phyloP scores from a whole-genome alignment of 2,329 filamentous ascomycete genomes.

The Dryadomyces quercus-mongolicae region DNA sequence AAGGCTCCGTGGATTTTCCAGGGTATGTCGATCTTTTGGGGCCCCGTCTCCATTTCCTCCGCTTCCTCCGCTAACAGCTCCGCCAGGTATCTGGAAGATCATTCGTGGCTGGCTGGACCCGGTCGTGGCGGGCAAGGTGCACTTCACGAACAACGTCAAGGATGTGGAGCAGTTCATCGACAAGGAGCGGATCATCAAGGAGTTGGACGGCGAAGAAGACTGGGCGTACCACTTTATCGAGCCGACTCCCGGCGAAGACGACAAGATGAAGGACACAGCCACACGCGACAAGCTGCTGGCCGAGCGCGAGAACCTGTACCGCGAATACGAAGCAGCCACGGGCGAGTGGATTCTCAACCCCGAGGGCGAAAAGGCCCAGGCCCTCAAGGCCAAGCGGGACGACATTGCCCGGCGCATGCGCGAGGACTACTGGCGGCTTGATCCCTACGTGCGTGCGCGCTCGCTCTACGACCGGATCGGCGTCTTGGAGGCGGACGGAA shows the following conservation, averaged over 20 bases:
- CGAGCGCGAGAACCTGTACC: constrained; percentile 52
- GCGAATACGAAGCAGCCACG: constrained; percentile 63
- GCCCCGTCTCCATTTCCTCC: not conserved
- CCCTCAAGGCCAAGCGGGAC: constrained; percentile 44
- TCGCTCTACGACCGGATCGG: constrained; percentile 78
- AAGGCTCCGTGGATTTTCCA: constrained; percentile 97
- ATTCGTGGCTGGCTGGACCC: constrained; percentile 95
- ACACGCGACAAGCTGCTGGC: constrained; percentile 52
- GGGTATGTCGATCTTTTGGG: constrained; percentile 34
- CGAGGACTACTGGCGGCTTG: constrained; percentile 76
- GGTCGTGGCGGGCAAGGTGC: constrained; percentile 85
- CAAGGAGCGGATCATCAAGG: constrained; percentile 58
- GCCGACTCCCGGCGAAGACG: constrained; percentile 64
- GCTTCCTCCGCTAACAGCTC: constrained; percentile 3
- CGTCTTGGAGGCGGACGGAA: constrained; percentile 54
- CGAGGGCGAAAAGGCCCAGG: constrained; percentile 30
- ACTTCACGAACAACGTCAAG: constrained; percentile 74
- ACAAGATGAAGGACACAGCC: constrained; percentile 52
- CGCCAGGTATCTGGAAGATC: constrained; percentile 79
- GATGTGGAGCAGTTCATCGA: constrained; percentile 72
- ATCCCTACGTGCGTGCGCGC: constrained; percentile 74
- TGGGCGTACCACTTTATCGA: constrained; percentile 79
- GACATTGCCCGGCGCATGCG: constrained; percentile 51
- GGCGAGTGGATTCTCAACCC: constrained; percentile 57
- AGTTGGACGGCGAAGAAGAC: constrained; percentile 75